These are phyloP conservation scores for Phaffia australis DNA, from an alignment of 768 basidiomycete species.

Conservation along the genomic window DNA sequence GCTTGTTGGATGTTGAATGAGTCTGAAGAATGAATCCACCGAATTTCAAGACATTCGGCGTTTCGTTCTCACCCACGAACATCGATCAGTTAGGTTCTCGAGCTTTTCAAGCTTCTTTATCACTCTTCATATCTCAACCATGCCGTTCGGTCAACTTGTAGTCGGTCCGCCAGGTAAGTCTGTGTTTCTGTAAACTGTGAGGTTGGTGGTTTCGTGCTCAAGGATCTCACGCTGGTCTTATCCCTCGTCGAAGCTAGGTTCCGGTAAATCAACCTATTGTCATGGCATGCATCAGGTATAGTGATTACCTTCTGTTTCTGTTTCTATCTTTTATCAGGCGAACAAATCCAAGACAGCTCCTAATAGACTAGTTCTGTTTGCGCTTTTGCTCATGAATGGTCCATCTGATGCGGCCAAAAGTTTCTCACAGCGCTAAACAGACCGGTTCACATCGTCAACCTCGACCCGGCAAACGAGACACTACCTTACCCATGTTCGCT, in stretches of 20 bases:
- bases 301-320: conserved; percentile 7
- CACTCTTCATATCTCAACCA: neutral
- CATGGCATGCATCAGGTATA: conserved; percentile 41
- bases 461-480: conserved; percentile 85
- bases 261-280: conserved; percentile 43
- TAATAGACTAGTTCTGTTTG: neutral
- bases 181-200: neutral
- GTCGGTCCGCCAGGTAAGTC: conserved; percentile 36
- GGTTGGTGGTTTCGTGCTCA: neutral
- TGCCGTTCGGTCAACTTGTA: conserved; percentile 37
- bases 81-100: neutral
- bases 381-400: neutral
- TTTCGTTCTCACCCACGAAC: too few species aligned
- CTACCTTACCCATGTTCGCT: conserved; percentile 87
- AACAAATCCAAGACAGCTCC: neutral
- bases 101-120: neutral
- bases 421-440: conserved; percentile 76
- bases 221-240: neutral
- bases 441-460: conserved; percentile 80
- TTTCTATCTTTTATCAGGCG: neutral
- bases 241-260: conserved; percentile 32
- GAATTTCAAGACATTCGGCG: too few species aligned
- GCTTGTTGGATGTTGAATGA: too few species aligned
- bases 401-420: conserved; percentile 27
- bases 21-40: too few species aligned